These are phyloP conservation scores for Polytrichum commune DNA, from an alignment of 225 moss, liverwort and hornwort species.

Conservation along the genomic window DNA sequence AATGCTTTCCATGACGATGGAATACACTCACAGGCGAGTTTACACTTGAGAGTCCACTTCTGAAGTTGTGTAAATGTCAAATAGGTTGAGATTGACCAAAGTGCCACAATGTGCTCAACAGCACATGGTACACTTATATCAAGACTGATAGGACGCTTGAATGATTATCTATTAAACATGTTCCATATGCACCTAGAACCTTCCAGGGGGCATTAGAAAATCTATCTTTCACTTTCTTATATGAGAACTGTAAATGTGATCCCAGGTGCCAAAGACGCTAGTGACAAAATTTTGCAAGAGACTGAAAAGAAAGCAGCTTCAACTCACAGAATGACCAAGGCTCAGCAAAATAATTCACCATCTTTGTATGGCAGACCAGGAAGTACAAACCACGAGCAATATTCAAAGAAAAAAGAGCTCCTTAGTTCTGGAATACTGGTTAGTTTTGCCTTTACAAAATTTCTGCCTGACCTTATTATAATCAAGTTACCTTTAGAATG, in stretches of 20 bases:
- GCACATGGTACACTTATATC: no score
- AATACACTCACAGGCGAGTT: no score
- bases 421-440: slow-evolving; percentile 57
- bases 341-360: slow-evolving; percentile 28
- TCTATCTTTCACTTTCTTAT: background rate
- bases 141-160: no score
- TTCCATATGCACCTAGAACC: no score
- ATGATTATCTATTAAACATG: no score
- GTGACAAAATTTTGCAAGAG: slow-evolving; percentile 20
- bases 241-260: slow-evolving; percentile 15
- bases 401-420: slow-evolving; percentile 22
- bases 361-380: slow-evolving; percentile 30
- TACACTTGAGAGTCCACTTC: no score
- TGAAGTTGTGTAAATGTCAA: no score
- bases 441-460: slow-evolving; percentile 16
- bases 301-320: slow-evolving; percentile 14
- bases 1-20: no score
- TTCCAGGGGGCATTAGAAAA: no score
- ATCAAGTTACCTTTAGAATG: no score
- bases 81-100: no score
- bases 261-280: slow-evolving; percentile 24
- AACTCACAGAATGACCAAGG: slow-evolving; percentile 23
- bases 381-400: slow-evolving; percentile 21
- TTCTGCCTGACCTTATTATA: background rate
- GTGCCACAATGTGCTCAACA: no score